Evolutionary conservation across 169 alveolate genomes (phyloP).

Genomic region (Cryptosporidium felis): DNA sequence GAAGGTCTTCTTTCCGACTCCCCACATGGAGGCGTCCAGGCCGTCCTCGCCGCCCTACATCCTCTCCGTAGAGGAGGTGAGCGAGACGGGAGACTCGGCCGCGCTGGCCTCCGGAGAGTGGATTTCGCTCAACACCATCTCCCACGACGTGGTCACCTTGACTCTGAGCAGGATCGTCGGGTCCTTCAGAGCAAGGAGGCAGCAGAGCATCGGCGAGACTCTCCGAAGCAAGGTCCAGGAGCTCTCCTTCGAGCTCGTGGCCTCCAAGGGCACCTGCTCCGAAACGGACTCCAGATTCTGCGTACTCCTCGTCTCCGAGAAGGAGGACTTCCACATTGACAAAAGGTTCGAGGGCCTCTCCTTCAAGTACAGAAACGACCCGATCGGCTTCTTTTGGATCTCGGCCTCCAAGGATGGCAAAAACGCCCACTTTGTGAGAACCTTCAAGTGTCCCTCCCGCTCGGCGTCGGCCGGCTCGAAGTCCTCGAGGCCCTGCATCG

Average conservation of each 20-base stretch:
- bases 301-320: conserved; percentile 8
- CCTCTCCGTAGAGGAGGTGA: conserved; percentile 42
- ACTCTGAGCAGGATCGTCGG: conserved; percentile 63
- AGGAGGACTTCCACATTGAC: not conserved
- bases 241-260: not conserved
- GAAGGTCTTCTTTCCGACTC: conserved; percentile 32
- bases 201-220: conserved; percentile 10
- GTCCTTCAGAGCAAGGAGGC: conserved; percentile 50
- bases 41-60: conserved; percentile 49
- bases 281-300: conserved; percentile 58
- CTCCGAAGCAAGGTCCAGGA: conserved; percentile 28
- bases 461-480: not conserved
- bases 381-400: conserved; percentile 62
- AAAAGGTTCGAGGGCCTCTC: conserved; percentile 17
- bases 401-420: conserved; percentile 42
- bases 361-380: conserved; percentile 67
- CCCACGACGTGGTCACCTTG: conserved; percentile 53
- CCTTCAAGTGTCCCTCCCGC: conserved; percentile 26
- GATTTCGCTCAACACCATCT: conserved; percentile 49
- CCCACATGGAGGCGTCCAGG: conserved; percentile 52
- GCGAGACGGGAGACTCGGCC: conserved; percentile 1
- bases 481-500: conserved; percentile 10
- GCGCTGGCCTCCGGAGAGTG: conserved; percentile 56
- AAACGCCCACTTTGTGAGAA: conserved; percentile 22
- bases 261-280: conserved; percentile 29